Evolutionary conservation across 352 stramenopile genomes (phyloP).

Genomic region (Phytophthora megakarya): DNA sequence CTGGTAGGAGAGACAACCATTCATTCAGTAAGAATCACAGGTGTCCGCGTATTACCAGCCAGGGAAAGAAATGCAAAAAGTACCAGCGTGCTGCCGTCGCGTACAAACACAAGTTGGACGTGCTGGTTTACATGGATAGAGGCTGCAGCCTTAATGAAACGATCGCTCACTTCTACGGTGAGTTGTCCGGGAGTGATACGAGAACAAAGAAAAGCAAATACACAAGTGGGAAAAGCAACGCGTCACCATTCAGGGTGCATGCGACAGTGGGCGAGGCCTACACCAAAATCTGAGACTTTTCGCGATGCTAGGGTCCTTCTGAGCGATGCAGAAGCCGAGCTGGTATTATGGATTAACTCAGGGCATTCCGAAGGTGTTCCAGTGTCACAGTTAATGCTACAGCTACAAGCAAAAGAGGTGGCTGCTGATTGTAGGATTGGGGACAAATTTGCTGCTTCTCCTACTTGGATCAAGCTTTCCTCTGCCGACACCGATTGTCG

Average conservation of each 20-base stretch:
- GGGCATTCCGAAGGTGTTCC: background rate
- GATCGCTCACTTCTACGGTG: too few species aligned
- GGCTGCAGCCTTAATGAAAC: too few species aligned
- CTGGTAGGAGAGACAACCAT: too few species aligned
- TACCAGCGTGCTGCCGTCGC: background rate
- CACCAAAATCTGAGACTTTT: background rate
- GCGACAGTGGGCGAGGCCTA: background rate
- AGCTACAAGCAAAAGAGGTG: background rate
- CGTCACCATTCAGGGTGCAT: background rate
- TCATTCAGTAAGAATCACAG: too few species aligned
- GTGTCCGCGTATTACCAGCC: too few species aligned
- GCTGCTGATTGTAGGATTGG: background rate
- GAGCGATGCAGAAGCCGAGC: background rate
- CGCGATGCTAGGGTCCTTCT: too few species aligned
- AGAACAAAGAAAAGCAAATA: too few species aligned
- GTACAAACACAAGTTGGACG: conserved; percentile 5
- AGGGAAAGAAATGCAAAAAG: background rate
- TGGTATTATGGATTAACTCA: background rate
- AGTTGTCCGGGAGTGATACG: too few species aligned
- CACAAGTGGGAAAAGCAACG: background rate
- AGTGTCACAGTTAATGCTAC: background rate
- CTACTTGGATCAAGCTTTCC: background rate
- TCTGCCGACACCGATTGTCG: background rate
- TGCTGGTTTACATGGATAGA: too few species aligned
- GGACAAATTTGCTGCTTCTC: background rate